Evolutionary conservation across 140 eudicot genomes (phyloP), one percentile per base, ranked within the genome.

Genomic region (Ambrosia hybrid): DNA sequence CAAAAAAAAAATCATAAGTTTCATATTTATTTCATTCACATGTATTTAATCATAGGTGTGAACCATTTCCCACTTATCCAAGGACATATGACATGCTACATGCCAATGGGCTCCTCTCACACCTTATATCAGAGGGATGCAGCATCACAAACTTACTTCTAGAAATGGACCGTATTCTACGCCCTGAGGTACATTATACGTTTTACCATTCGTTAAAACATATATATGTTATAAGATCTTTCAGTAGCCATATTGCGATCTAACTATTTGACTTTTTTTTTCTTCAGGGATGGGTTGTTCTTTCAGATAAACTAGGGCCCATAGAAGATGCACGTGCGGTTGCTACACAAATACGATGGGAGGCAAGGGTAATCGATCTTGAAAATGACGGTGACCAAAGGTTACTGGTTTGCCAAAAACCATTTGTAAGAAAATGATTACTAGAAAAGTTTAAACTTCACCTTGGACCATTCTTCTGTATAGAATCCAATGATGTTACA

Each of bases 11-110:
- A 55, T 65, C 51, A 43, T 39, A 8, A 41, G 52, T 26, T 56
- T 55, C 15, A 55, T 33, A 55, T 13, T 33, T 26, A 12, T 9
- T 68, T 52, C 61, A 4, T 57, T 63, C 15, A 6, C 59, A 15
- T 21, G 9, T 55, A 51, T 73, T 67, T 15, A 53, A 37, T 26
- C 45, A 52, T 75, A 93, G 98, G 98, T 85, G 98, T 64, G 93
- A 93, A 65, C 89, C 98, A 8, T 93, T 93, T 76, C 98, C 98
- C 6, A 93, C 98, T 39, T 93, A 93, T 81, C 98, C 98, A 38
- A 87, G 98, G 10, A 87, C 98, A 33, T 93, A 93, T 55, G 98
- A 93, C 83, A 65, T 93, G 93, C 96, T 93, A 68, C 96, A 93
- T 67, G 98, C 89, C 16, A 85, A 86, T 73, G 93, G 95, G 48